Base-by-base conservation (phyloP, 2,329 filamentous ascomycete species). In the Incumbomyces delicatus region DNA sequence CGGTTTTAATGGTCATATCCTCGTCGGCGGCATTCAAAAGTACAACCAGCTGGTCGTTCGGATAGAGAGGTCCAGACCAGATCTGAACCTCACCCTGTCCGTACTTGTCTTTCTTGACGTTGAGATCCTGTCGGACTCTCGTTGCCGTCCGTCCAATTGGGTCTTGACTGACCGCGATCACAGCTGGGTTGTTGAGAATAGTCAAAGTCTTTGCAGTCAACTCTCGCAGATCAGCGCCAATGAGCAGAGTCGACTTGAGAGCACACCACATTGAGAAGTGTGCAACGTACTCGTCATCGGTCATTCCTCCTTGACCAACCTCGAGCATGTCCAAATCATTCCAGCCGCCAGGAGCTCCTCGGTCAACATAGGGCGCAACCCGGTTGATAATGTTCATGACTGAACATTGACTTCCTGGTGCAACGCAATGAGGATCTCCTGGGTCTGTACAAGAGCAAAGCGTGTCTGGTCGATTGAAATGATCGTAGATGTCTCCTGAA, bases 321-420 rank as follows among this genome's bases (percentile, higher is more conserved):
- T 73, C 70, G 11, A 58, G 42, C 48, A 51, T 55, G 34, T 53
- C 46, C 18, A 46, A 30, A 51, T 74, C 71, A 54, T 72, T 72
- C 63, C 69, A 73, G 27, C 64, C 68, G 6, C 70, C 69, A 3
- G 65, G 60, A 50, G 64, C 64, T 1, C 61, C 63, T 39, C 69
- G 66, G 14, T 64, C 62, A 12, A 59, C 58, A 44, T 68, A 66
- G 1, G 63, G 60, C 0, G 66, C 63, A 50, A 70, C 67, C 55
- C 73, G 73, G 56, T 71, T 71, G 18, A 73, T 54, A 36, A 73
- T 73, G 49, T 72, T 72, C 63, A 73, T 67, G 20, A 72, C 62
- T 8, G 65, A 69, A 60, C 71, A 74, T 46, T 73, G 68, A 45
- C 65, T 71, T 2, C 71, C 70, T 1, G 69, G 67, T 43, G 63